Evolutionary conservation across 2,329 filamentous ascomycete genomes (phyloP).

Genomic region (Aplosporella prunicola): DNA sequence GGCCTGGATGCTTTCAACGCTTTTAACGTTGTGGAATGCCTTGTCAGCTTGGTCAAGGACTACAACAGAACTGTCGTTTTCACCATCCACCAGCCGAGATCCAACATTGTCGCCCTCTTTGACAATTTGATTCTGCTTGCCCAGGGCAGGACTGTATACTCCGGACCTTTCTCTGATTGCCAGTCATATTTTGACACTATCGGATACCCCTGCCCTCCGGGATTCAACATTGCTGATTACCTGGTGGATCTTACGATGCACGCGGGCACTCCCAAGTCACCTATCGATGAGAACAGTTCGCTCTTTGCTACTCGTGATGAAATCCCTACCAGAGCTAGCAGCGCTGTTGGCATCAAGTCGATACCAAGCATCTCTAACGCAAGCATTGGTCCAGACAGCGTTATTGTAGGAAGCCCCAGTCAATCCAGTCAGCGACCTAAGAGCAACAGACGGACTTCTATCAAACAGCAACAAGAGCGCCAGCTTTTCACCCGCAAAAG

Average conservation of each 20-base stretch:
- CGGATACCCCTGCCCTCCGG: conserved; percentile 86
- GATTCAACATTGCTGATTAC: conserved; percentile 98
- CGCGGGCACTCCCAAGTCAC: conserved; percentile 52
- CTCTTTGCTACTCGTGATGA: conserved; percentile 53
- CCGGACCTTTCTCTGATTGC: conserved; percentile 78
- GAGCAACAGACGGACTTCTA: conserved; percentile 64
- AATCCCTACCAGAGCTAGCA: conserved; percentile 69
- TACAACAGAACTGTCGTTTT: conserved; percentile 97
- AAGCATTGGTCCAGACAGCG: conserved; percentile 54
- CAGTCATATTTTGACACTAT: conserved; percentile 88
- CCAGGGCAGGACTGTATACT: conserved; percentile 83
- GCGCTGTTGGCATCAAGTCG: conserved; percentile 80
- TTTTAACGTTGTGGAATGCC: conserved; percentile 93
- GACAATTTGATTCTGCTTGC: conserved; percentile 88
- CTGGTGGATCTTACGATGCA: conserved; percentile 98
- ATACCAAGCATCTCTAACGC: conserved; percentile 73
- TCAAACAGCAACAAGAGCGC: conserved; percentile 77
- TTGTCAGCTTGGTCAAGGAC: conserved; percentile 87
- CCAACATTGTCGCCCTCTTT: conserved; percentile 95
- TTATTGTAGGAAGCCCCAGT: conserved; percentile 46
- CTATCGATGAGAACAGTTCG: conserved; percentile 47
- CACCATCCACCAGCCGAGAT: conserved; percentile 95
- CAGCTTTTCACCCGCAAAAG: conserved; percentile 82
- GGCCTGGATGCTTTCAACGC: conserved; percentile 95
- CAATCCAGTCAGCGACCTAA: conserved; percentile 53